Conservation (phyloP, 352 stramenopile genomes). For the Globisporangium carolinianum region DNA sequence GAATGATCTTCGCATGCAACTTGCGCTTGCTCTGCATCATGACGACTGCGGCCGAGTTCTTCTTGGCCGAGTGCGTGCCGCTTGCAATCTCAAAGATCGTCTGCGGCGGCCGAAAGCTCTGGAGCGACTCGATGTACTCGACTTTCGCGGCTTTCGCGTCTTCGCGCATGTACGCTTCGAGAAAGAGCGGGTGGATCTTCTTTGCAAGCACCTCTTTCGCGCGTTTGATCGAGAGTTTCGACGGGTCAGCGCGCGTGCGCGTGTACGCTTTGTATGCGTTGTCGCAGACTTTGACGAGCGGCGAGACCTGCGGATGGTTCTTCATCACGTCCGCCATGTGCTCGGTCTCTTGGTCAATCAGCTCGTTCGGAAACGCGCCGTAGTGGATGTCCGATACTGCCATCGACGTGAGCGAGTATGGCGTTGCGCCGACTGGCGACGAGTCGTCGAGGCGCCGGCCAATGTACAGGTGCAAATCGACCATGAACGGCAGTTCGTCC, state of each 20-base stretch:
- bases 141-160: slow-evolving; percentile 73
- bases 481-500: slow-evolving; percentile 98
- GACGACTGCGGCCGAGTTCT: slow-evolving; percentile 59
- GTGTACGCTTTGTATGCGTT: slow-evolving; percentile 99
- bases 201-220: slow-evolving; percentile 91
- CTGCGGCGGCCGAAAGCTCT: slow-evolving; percentile 91
- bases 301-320: slow-evolving; percentile 61
- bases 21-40: slow-evolving; percentile 88
- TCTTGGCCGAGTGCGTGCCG: slow-evolving; percentile 71
- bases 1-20: slow-evolving; percentile 81
- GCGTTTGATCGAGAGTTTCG: slow-evolving; percentile 92
- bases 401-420: slow-evolving; percentile 93
- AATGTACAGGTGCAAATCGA: slow-evolving; percentile 97
- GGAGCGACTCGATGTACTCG: slow-evolving; percentile 90
- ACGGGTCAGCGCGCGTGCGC: slow-evolving; percentile 92
- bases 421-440: slow-evolving; percentile 37
- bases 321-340: slow-evolving; percentile 89
- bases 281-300: slow-evolving; percentile 86
- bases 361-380: slow-evolving; percentile 93
- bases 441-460: slow-evolving; percentile 80
- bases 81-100: slow-evolving; percentile 95
- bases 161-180: slow-evolving; percentile 80
- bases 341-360: slow-evolving; percentile 96
- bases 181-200: slow-evolving; percentile 91
- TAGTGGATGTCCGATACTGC: slow-evolving; percentile 96